These are phyloP conservation scores for Calonectria pseudoreteaudii DNA, from an alignment of 2,329 filamentous ascomycete species.

Conservation along the genomic window DNA sequence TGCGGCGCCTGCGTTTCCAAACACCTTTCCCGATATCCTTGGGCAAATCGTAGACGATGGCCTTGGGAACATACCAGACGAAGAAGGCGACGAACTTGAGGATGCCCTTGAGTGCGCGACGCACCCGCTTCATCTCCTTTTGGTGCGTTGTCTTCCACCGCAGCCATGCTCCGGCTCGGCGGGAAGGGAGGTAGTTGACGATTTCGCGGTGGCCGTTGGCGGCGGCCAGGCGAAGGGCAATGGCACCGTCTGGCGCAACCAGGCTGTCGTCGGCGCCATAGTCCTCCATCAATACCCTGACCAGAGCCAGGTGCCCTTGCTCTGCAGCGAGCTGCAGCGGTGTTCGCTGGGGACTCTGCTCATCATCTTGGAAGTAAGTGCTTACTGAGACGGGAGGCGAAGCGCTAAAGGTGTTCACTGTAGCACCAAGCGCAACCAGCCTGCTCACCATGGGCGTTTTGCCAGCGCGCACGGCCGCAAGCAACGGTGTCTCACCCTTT, in stretches of 20 bases:
- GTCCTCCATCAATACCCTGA: slow-evolving; percentile 54
- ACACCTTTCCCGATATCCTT: slow-evolving; percentile 25
- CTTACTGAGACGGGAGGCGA: not conserved
- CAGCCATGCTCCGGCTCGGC: slow-evolving; percentile 52
- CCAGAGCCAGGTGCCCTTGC: slow-evolving; percentile 53
- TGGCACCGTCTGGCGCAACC: slow-evolving; percentile 58
- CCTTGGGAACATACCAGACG: slow-evolving; percentile 46
- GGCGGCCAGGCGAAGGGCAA: slow-evolving; percentile 59
- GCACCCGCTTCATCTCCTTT: slow-evolving; percentile 42
- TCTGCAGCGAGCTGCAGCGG: slow-evolving; percentile 58
- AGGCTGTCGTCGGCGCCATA: slow-evolving; percentile 56
- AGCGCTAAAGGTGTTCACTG: slow-evolving; percentile 44
- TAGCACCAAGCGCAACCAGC: slow-evolving; percentile 51
- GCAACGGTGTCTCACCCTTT: slow-evolving; percentile 49
- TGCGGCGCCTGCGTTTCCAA: slow-evolving; percentile 42
- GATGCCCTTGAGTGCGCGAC: slow-evolving; percentile 39
- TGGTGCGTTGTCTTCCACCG: slow-evolving; percentile 51
- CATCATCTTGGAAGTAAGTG: not conserved
- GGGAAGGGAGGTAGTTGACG: slow-evolving; percentile 55
- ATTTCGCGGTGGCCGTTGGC: slow-evolving; percentile 55
- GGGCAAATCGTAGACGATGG: slow-evolving; percentile 44
- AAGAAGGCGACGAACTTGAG: slow-evolving; percentile 39
- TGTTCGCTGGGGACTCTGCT: slow-evolving; percentile 50
- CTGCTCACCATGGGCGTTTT: slow-evolving; percentile 47
- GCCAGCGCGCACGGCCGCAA: slow-evolving; percentile 49